Evolutionary conservation across 441 rosid genomes (phyloP), one percentile per base, ranked within the genome.

Genomic region (Populus hybrid): DNA sequence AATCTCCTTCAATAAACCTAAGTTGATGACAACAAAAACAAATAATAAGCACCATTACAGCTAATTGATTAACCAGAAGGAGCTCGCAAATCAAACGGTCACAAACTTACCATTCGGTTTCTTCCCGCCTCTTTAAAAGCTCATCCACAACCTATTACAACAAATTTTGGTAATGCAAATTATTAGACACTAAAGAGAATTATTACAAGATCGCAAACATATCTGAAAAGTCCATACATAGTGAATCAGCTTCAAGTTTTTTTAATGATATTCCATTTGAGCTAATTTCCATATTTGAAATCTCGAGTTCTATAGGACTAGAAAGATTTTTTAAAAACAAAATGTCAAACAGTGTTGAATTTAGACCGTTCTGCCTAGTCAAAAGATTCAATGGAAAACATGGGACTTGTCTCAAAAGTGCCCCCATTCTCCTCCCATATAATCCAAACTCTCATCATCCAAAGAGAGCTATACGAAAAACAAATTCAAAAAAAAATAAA

Each of bases 1-100:
- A 89, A 79, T 91, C 92, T 67, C 90, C 95, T 84, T 91, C 95
- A 21, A 91, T 89, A 77, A 84, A 88, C 91, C 95, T 91, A 66
- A 64, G 56, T 18, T 36, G 45, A 69, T 36, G 64, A 9, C 26
- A 65, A 9, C 12, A 28, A 84, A 80, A 63, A 50, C 61, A 56
- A 20, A 64, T 24, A 16, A 61, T 73, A 6, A 45, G 16, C 42
- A 7, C 11, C 18, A 69, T 24, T 21, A 76, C 7, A 1, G 21
- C 14, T 14, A 20, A 18, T 4, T 31, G 42, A 31, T 29, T 8
- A 68, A 9, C 9, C 21, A 71, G 63, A 28, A 28, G 11, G 21
- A 69, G 8, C 10, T 38, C 29, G 29, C 59, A 59, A 80, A 50
- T 69, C 28, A 2, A 21, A 14, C 64, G 2, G 31, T 10, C 75